phyloP scores from a whole-genome alignment of 306 rosid genomes.

The Oemleria cerasiformis region DNA sequence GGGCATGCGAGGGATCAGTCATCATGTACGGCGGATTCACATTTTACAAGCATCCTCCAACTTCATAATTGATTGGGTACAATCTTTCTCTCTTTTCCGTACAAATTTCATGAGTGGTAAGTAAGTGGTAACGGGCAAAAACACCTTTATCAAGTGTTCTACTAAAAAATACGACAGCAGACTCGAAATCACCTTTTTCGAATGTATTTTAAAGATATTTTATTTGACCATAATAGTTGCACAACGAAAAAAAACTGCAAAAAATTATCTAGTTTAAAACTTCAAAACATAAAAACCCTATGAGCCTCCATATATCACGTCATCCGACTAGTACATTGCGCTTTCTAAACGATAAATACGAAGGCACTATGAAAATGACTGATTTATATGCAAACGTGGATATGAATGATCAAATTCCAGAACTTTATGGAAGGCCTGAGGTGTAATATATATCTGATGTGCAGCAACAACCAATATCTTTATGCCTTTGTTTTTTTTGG shows the following conservation, averaged over 20 bases:
- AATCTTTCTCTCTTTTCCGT: background rate
- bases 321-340: too few species aligned
- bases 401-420: background rate
- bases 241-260: background rate
- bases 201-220: too few species aligned
- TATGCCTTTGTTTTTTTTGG: background rate
- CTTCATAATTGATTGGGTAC: background rate
- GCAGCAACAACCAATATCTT: background rate
- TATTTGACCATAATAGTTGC: constrained; percentile 13
- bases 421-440: background rate
- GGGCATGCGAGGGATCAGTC: background rate
- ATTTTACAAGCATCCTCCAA: background rate
- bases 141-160: background rate
- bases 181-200: too few species aligned
- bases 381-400: too few species aligned
- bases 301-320: background rate
- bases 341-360: too few species aligned
- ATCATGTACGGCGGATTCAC: background rate
- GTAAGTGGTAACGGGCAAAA: background rate
- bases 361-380: background rate
- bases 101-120: background rate
- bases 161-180: too few species aligned
- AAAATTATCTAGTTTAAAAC: background rate
- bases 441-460: background rate
- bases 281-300: background rate